phyloP scores from a whole-genome alignment of 192 early-diverging fungal species.

The Backusella liffmaniae region DNA sequence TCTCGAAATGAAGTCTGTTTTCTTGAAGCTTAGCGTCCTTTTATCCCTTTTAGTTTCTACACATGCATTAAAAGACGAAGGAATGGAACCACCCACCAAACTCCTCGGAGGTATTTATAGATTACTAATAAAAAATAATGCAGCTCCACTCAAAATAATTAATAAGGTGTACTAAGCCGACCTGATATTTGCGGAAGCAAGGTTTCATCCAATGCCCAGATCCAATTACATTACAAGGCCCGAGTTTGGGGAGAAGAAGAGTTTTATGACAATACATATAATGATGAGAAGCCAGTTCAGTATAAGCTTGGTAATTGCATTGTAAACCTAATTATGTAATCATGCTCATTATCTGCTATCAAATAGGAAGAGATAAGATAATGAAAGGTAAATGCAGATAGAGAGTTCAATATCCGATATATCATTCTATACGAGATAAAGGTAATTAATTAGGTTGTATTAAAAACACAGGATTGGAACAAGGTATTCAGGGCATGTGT shows the following conservation, averaged over 20 bases:
- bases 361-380: conserved; percentile 19
- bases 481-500: conserved; percentile 29
- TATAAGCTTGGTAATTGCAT: conserved; percentile 4
- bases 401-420: not conserved
- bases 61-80: not conserved
- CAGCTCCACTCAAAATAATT: not conserved
- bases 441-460: not conserved
- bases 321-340: not conserved
- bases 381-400: conserved; percentile 10
- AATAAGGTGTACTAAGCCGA: conserved; percentile 8
- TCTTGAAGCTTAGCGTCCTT: not conserved
- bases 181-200: conserved; percentile 1
- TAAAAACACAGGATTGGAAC: conserved; percentile 18
- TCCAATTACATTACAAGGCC: conserved; percentile 20
- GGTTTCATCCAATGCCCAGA: not conserved
- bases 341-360: not conserved
- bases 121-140: not conserved
- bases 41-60: not conserved
- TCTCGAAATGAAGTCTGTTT: conserved; percentile 5
- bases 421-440: not conserved
- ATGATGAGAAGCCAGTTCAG: not conserved
- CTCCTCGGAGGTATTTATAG: conserved; percentile 15
- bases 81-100: conserved; percentile 13
- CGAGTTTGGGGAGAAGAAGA: conserved; percentile 19
- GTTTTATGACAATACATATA: conserved; percentile 23